Evolutionary conservation across 164 flowering plant species (phyloP), one percentile per base, ranked within the genome.

Genomic region (Nelumbo lutea): DNA sequence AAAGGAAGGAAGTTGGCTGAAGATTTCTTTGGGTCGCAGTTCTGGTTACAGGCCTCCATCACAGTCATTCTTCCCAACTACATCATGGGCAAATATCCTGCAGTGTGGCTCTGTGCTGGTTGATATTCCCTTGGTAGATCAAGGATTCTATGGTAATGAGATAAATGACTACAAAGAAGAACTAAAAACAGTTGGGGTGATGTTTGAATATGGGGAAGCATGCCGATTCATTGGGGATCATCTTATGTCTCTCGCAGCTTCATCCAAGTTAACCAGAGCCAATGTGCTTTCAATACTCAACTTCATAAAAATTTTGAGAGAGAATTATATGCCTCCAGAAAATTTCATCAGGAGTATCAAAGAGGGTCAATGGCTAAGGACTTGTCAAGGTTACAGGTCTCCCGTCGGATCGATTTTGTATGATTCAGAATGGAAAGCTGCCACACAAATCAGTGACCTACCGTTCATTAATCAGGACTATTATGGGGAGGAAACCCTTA

Each of bases 41-140:
- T 41, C 79, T 13, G 70, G 80, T 39, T 83, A 75, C 76, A 81
- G 73, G 67, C 81, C 91, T 5, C 93, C 96, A 0, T 78, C 81
- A 13, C 61, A 85, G 60, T 84, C 91, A 0, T 88, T 90, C 70
- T 53, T 79, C 1, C 68, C 75, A 41, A 58, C 68, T 41, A 72
- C 83, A 15, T 70, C 81, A 6, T 79, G 74, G 79, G 88, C 82
- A 52, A 71, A 52, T 46, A 67, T 88, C 69, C 72, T 88, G 71
- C 86, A 84, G 76, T 73, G 61, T 57, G 86, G 82, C n/a, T 84
- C 86, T 3, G 82, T 76, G 27, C 73, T 86, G 63, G 88, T 87
- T 55, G 96, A 90, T 68, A 84, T 90, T 70, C 90, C 96, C 1
- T 43, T 88, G 64, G 59, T 90, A 38, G 87, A 90, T 74, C 67